Evolutionary conservation across 192 early-diverging fungal species (phyloP), one percentile per base, ranked within the genome.

Genomic region (Chytriomyces confervae): DNA sequence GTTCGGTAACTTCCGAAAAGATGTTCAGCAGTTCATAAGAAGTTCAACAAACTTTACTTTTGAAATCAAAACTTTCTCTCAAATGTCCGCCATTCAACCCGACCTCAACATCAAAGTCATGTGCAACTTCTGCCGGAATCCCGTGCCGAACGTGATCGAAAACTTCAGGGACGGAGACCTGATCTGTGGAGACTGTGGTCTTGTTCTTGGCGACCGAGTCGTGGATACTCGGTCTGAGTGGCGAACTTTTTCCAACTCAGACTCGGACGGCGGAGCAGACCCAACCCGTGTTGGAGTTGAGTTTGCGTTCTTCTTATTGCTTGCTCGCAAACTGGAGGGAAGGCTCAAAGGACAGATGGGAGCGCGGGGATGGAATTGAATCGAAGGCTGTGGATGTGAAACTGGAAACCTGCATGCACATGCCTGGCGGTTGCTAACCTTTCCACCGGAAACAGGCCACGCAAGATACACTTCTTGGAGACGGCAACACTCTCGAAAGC

Each of bases 141-240:
- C 86, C 23, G 84, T 91, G 24, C 94, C 94, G 24, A 94, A 95
- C 67, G 90, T 99, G 70, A 86, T 97, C 43, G 96, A 97, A 82
- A 94, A 96, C 79, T 97, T 97, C 81, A 85, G 91, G 0, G 89
- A 90, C 50, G 95, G 94, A 5, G 97, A 97, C 78, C 76, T 96
- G 47, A 88, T 99, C 27, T 99, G 97, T 84, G 94, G 92, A 18
- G 91, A 93, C 82, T 99, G 97, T 83, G 95, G 87, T 16, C 77
- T 95, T 5, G 92, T 94, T 7, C 87, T 98, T 3, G 94, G 93
- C 13, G 91, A 96, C 77, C 88, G 95, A 20, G 90, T 98, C 76
- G 95, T 96, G 72, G 95, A 95, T 80, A 95, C 97, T 43, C 91
- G 96, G 10, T 95, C 94, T 1, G 97, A 99, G 81, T 99, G 97